Base-by-base conservation (phyloP, 805 yeast species). In the Huiozyma naganishii region DNA sequence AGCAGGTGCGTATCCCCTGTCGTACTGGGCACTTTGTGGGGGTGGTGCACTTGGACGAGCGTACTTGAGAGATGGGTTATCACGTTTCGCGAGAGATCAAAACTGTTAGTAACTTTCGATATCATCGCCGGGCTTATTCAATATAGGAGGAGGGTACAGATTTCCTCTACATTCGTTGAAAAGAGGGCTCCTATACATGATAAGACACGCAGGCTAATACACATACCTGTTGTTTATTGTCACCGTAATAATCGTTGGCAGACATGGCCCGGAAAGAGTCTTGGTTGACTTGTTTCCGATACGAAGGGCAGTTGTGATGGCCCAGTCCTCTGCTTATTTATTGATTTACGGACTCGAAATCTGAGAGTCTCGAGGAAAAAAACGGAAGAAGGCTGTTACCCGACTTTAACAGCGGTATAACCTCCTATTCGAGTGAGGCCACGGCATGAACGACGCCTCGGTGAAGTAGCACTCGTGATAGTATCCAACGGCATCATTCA, bases 41-140 rank as follows among this genome's bases (percentile, higher is more conserved):
- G 62, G 60, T 12, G 62, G 58, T 6, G 51, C 58, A 41, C 47
- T 45, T 37, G 64, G 63, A 45, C 61, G 59, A 13, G 50, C 32
- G 49, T 58, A 59, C 46, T 46, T 17, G 23, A 17, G 23, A 17
- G 4, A 17, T 17, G 23, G 23, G 23, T 17, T 17, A 17, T 17
- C 23, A 17, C 23, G 32, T 13, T 34, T 34, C 4, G 17, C 17
- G 27, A 12, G 11, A 23, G 17, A 17, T 12, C 12, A 13, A 36
- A 11, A 37, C n/a, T 13, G 42, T 39, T 43, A 29, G 39, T 35
- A 39, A 35, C 33, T 17, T 17, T 17, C 23, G 23, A 17, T 17
- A 17, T 17, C 23, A 17, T 17, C 23, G 23, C 23, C 2, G 23
- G 23, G 23, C 23, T 17, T 17, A 17, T 17, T 17, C 23, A 17